Evolutionary conservation across 805 yeast genomes (phyloP), one percentile per base, ranked within the genome.

Genomic region (Yarrowia sp.): DNA sequence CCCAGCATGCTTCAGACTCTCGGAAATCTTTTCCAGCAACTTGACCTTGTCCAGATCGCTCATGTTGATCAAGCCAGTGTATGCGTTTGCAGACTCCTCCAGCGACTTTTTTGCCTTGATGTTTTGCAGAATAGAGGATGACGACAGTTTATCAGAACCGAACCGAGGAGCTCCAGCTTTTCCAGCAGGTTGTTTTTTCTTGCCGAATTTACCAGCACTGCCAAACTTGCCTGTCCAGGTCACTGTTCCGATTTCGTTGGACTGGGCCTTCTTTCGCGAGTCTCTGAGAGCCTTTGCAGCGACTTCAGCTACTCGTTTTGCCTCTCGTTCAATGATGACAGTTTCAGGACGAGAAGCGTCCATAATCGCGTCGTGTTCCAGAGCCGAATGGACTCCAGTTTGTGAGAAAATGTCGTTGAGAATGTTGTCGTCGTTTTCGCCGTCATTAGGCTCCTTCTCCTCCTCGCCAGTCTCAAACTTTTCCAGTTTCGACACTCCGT

Each of bases 191-290:
- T 12, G 28, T 16, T 33, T 51, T 11, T 51, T 33, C 58, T 51
- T 51, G 16, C 97, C 97, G 26, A 46, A 46, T 22, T 28, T 46
- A 4, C 51, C 51, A 0, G 97, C 97, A 19, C 77, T 74, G 0
- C 99, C 99, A 79, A 87, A 90, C 69, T 83, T 84, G 0, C 99
- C 99, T 0, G 99, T 93, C 96, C 98, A 95, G 0, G 99, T 93
- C 0, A 98, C 98, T 0, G 88, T 86, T 4, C 96, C 96, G 32
- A 92, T 79, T 26, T 73, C 74, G 2, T 82, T 75, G 43, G 70
- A 71, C 33, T 80, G 73, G 0, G 92, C 80, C 22, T 77, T 72
- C 52, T 76, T 79, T 43, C 92, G 76, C 0, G 97, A 90, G 66
- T 83, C 82, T 78, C 67, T 75, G 74, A 48, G 86, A 83, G 71